Evolutionary conservation across 2,329 filamentous ascomycete genomes (phyloP), one percentile per base, ranked within the genome.

Genomic region (Aureobasidium sp.): DNA sequence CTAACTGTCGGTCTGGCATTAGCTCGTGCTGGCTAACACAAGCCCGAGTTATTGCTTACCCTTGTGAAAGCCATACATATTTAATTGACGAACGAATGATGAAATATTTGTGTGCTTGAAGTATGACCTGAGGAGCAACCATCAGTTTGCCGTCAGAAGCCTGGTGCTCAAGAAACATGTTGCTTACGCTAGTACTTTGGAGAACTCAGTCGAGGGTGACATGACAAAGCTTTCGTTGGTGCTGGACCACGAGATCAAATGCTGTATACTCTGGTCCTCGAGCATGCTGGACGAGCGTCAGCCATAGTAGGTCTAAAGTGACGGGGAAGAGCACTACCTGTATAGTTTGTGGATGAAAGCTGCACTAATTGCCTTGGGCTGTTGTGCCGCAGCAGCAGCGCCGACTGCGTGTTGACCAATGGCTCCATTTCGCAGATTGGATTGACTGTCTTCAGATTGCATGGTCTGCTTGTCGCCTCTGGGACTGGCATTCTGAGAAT

Each of bases 1-100:
- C 94, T 97, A 70, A 97, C 94, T 97, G 20, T 60, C 34, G 44
- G 63, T 27, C 41, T n/a, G 37, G 32, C 47, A 46, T 62, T 15
- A 63, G 53, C 51, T 15, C 26, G 48, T 52, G 20, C 42, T 41
- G 5, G 13, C 8, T 4, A 34, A 23, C 13, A 15, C 17, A n/a
- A 36, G 15, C 10, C 36, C 36, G 37, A 34, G 29, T 61, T 67
- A 73, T 55, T 20, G 20, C 20, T 20, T 75, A 95, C 92, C 92
- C 89, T 99, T 99, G 74, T 99, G 94, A 75, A 99, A 99, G 7
- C 94, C 94, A 70, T 99, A 99, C 94, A 99, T 99, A 73, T 99
- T 99, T 56, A 99, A 78, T 77, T 99, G 94, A 53, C 94, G 86
- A 55, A 99, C 94, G 74, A 99, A 99, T 0, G 94, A 97, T 12